Evolutionary conservation across 208 protist species (phyloP), one percentile per base, ranked within the genome.

Genomic region (Porcisia deanei): DNA sequence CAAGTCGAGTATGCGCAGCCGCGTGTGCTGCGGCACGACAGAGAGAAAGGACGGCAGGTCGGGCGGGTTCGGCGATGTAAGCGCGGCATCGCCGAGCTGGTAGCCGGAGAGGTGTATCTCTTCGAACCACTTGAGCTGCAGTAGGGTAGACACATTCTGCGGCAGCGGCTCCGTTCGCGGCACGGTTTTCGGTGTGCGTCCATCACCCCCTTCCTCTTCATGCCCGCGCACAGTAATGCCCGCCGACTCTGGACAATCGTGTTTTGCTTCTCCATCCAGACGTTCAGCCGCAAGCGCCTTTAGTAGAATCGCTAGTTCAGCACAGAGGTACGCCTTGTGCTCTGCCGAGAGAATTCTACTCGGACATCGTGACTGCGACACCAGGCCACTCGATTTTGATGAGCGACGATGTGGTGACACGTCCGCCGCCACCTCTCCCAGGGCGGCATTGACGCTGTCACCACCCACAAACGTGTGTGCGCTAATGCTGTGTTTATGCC

Each of bases 1-100:
- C 10, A 94, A 77, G 52, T 94, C 80, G 1, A 94, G 83, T 16
- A 76, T 71, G 9, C 71, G 66, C 53, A 94, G 73, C 41, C 71
- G 60, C 16, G 52, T 58, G 76, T 88, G 84, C 30, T 71, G 79
- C 3, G 76, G 65, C 53, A 94, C 72, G 14, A 79, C 47, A 3
- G 69, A 67, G 10, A 92, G 72, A 16, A 73, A 30, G 10, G 81
- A 74, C 76, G 71, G 47, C 60, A 70, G 61, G 1, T 75, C 34
- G 9, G 61, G 49, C 3, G 47, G 18, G 43, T 58, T 47, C 2
- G 61, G 61, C 47, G 41, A 30, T 12, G 60, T 73, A 37, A 83
- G 69, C 2, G 53, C 63, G 22, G 39, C 69, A 66, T 83, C 55
- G 25, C 79, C 74, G 0, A 83, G 70, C n/a, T 66, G 60, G 45